A percentile compares a stretch with the other conserved stretches of the same genome.
These are phyloP conservation scores for Pestalotiopsis fici DNA, from an alignment of 2,329 filamentous ascomycete genomes.

Conservation along the genomic window DNA sequence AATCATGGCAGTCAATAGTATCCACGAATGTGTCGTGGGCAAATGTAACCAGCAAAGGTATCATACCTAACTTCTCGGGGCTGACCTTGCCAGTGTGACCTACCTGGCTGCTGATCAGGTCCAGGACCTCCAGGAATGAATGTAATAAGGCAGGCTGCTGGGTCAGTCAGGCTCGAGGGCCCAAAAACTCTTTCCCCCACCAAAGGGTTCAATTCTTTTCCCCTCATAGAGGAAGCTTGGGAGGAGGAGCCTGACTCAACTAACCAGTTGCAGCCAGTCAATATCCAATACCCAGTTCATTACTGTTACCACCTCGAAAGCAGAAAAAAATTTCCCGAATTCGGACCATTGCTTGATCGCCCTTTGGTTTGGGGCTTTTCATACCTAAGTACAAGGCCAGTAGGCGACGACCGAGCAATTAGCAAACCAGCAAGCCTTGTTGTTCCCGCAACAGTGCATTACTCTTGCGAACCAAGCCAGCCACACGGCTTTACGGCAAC, in stretches of 20 bases:
- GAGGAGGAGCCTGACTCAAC: neutral
- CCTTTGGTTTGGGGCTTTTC: neutral
- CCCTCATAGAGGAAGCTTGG: neutral
- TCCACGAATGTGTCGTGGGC: too few species aligned
- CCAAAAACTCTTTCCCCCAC: neutral
- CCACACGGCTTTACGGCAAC: neutral
- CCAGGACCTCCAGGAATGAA: neutral
- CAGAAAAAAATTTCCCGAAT: neutral
- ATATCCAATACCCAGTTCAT: neutral
- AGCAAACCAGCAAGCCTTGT: neutral
- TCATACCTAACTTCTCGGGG: neutral
- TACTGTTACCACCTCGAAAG: neutral
- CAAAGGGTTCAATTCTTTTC: neutral
- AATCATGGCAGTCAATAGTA: neutral
- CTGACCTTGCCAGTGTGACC: neutral
- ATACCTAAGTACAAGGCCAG: too few species aligned
- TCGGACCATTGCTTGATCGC: neutral
- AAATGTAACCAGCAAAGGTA: neutral
- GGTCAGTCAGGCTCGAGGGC: too few species aligned
- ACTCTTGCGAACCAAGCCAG: neutral
- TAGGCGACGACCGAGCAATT: neutral
- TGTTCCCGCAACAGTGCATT: neutral
- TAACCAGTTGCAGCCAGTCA: neutral
- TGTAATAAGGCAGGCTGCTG: too few species aligned
- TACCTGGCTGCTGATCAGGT: neutral